phyloP scores from a whole-genome alignment of 208 protist genomes.

The Trypanosoma platydactyli region DNA sequence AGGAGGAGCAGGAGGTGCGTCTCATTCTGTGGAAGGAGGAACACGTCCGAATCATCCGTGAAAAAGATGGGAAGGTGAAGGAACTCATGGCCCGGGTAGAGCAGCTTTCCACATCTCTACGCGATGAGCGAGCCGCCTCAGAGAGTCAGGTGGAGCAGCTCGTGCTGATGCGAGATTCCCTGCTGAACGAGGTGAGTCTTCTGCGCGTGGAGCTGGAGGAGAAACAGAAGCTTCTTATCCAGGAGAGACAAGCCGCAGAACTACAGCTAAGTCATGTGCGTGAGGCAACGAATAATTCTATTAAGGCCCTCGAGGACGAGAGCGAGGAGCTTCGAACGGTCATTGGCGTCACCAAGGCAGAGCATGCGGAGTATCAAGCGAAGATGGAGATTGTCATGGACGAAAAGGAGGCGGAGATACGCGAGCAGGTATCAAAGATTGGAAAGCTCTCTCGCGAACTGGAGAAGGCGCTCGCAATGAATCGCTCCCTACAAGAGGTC shows the following conservation, averaged over 20 bases:
- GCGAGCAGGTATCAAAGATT: conserved; percentile 42
- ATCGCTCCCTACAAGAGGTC: conserved; percentile 69
- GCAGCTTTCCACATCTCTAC: conserved; percentile 36
- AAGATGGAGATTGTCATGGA: conserved; percentile 41
- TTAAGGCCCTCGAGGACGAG: conserved; percentile 35
- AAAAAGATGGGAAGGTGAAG: conserved; percentile 69
- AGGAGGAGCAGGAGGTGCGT: conserved; percentile 73
- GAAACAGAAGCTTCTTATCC: conserved; percentile 32
- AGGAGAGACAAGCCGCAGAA: conserved; percentile 34
- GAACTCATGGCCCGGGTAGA: conserved; percentile 50
- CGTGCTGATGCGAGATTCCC: conserved; percentile 48
- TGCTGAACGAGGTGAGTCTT: conserved; percentile 64
- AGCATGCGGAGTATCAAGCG: conserved; percentile 47
- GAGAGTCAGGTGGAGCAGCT: conserved; percentile 64
- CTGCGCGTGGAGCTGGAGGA: conserved; percentile 52
- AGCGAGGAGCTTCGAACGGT: conserved; percentile 38
- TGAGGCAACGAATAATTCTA: conserved; percentile 39
- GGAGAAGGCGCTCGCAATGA: conserved; percentile 69
- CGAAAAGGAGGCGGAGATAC: conserved; percentile 47
- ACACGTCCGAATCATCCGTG: conserved; percentile 42
- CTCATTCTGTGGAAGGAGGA: conserved; percentile 68
- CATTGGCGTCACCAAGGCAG: conserved; percentile 30
- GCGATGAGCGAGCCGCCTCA: conserved; percentile 35
- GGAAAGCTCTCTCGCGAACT: conserved; percentile 64
- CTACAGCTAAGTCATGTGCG: conserved; percentile 33